Base-by-base conservation (phyloP, 495 filamentous ascomycete genomes). In the Copromyces sp. region DNA sequence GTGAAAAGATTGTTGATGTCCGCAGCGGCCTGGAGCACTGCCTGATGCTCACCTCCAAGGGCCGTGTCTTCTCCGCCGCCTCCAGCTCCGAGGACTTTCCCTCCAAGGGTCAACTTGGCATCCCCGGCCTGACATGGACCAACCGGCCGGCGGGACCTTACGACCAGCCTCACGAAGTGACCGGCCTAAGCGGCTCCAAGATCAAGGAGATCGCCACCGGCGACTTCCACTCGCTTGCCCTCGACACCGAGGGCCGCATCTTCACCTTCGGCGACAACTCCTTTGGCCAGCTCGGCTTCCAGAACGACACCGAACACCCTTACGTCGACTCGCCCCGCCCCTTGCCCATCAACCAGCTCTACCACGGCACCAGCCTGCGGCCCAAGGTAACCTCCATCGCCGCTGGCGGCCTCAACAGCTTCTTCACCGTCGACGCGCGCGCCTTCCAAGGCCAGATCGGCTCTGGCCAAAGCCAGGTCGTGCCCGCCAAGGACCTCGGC, bases 251-350 rank as follows among this genome's bases (percentile, higher is more conserved):
- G 59, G 95, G 95, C 44, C 85, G 87, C 35, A 86, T 94, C n/a
- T 97, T 94, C 80, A 84, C 89, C 37, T 99, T 97, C 80, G 95
- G 95, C 29, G 94, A 97, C 78, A 98, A 98, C 80, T 89, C 90
- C 0, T 85, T 86, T 70, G 95, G 95, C 40, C 95, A 98, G 80
- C 83, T 98, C 11, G 95, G 95, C 8, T 88, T 94, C 74, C 87
- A 92, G 68, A 88, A 85, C 65, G 87, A 88, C 69, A 77, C 88
- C 0, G 87, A 90, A 42, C 79, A 86, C 12, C 85, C 88, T 11
- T 87, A 83, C 72, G 82, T 90, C 70, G 93, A 95, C 77, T 84
- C 84, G 0, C 95, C 95, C 2, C 88, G 89, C 6, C 84, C 85
- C 0, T 74, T 98, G 6, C 89, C 91, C 0, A 83, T 93, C 71